phyloP scores from a whole-genome alignment of 495 filamentous ascomycete species.

The Penicillium canescens region DNA sequence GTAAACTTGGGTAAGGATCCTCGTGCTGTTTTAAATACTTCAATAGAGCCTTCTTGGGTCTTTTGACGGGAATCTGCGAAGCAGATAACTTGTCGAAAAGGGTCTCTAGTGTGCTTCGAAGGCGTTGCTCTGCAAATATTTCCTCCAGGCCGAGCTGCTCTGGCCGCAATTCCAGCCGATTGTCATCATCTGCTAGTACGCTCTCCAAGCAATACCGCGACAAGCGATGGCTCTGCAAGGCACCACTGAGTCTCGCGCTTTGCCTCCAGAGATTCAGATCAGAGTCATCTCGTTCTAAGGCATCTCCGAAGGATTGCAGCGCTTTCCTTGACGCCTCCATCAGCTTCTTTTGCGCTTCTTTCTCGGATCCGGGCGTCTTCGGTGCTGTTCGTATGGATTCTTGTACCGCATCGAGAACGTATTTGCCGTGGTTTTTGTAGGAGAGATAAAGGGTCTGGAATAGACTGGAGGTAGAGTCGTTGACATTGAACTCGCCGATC shows the following conservation, averaged over 20 bases:
- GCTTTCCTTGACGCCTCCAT: slow-evolving; percentile 30
- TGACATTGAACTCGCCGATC: slow-evolving; percentile 41
- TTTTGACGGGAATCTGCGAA: slow-evolving; percentile 62
- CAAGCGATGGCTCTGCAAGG: slow-evolving; percentile 73
- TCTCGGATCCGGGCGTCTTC: slow-evolving; percentile 34
- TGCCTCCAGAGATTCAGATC: slow-evolving; percentile 95
- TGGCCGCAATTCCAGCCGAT: slow-evolving; percentile 64
- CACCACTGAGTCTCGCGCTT: slow-evolving; percentile 72
- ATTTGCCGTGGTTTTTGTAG: slow-evolving; percentile 94
- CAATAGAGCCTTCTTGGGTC: slow-evolving; percentile 62
- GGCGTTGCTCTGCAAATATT: slow-evolving; percentile 75
- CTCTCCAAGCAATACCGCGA: slow-evolving; percentile 88
- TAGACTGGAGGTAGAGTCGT: slow-evolving; percentile 72
- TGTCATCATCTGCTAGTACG: slow-evolving; percentile 82
- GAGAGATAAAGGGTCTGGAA: slow-evolving; percentile 89
- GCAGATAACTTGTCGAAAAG: slow-evolving; percentile 74
- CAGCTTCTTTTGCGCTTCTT: slow-evolving; percentile 32
- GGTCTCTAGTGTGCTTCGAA: slow-evolving; percentile 64
- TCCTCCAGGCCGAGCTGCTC: slow-evolving; percentile 84
- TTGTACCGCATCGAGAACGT: slow-evolving; percentile 73
- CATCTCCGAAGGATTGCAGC: slow-evolving; percentile 67
- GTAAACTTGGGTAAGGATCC: slow-evolving; percentile 78
- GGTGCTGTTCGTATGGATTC: slow-evolving; percentile 26
- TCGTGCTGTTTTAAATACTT: slow-evolving; percentile 63
- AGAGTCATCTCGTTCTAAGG: slow-evolving; percentile 85